Conservation (phyloP, 1,139 yeast genomes). For the Yamadazyma sp. region DNA sequence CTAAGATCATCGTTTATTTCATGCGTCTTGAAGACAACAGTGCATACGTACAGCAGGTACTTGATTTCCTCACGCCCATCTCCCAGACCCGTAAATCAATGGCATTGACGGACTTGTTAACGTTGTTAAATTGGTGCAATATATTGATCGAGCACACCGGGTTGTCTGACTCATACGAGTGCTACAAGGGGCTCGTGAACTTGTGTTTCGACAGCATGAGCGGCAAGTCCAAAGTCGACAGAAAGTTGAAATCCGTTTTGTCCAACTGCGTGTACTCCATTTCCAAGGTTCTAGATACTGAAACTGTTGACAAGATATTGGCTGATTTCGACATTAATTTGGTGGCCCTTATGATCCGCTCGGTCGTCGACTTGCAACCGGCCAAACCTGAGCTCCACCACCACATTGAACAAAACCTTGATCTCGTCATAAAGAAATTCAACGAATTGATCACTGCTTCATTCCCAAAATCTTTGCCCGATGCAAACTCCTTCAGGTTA, state of each 20-base stretch:
- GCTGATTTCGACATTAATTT: conserved; percentile 12
- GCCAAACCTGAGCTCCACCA: conserved; percentile 38
- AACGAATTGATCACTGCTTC: conserved; percentile 7
- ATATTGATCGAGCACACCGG: conserved; percentile 19
- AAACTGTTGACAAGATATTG: conserved; percentile 14
- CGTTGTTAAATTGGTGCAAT: conserved; percentile 59
- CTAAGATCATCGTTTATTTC: conserved; percentile 5
- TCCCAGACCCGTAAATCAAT: conserved; percentile 25
- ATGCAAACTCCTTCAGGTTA: conserved; percentile 10
- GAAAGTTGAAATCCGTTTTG: conserved; percentile 47
- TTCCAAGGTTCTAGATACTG: conserved; percentile 18
- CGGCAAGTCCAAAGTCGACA: conserved; percentile 35
- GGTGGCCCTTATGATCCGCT: conserved; percentile 42
- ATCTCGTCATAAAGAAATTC: conserved; percentile 14
- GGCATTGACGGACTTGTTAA: conserved; percentile 56
- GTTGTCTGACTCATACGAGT: not conserved
- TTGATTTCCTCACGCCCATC: conserved; percentile 39
- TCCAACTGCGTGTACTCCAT: conserved; percentile 35
- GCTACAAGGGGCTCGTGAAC: conserved; percentile 7
- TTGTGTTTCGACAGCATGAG: conserved; percentile 6
- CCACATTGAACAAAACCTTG: conserved; percentile 19
- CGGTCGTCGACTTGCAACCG: conserved; percentile 39
- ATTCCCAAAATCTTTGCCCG: conserved; percentile 12
- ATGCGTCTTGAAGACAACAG: conserved; percentile 7
- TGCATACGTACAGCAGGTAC: conserved; percentile 18